Evolutionary conservation across 1,139 yeast genomes (phyloP), one percentile per base, ranked within the genome.

Genomic region (Pichia sorboxylosa): DNA sequence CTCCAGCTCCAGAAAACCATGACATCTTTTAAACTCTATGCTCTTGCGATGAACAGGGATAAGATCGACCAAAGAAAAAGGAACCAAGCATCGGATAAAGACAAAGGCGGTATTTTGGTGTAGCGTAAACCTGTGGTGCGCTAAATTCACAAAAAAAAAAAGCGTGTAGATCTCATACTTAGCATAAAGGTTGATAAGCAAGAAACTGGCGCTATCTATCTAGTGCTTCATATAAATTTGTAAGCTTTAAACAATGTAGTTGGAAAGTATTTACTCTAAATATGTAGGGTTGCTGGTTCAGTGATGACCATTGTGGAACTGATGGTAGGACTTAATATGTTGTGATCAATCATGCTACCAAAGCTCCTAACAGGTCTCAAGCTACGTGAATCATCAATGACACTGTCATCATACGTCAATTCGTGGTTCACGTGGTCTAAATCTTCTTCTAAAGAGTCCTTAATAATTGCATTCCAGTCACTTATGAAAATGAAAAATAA

Each of bases 381-480:
- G 11, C 13, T 23, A 8, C 28, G 16, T 6, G 26, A 13, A 16
- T 24, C 20, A 4, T 38, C 44, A 11, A 19, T 26, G 14, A 27
- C 34, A 17, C 28, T 37, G 4, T 26, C 8, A 18, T 27, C 21
- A 13, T 13, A 17, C n/a, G n/a, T n/a, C n/a, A n/a, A n/a, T 5
- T 24, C 29, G 16, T 17, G 15, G 17, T 17, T 17, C 13, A 28
- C 26, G 15, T 29, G 32, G 45, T 33, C 38, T 27, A 48, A 24
- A 14, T 54, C 52, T 26, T 51, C 56, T 27, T 48, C 45, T 13
- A 45, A 39, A 6, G 54, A 49, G 21, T 41, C 43, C 26, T 39
- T 38, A 34, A 71, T 66, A 31, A 74, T 66, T 4, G 41, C 42
- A 35, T 71, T 75, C 83, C 83, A 74, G 43, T 73, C 68, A 43